Evolutionary conservation across 192 early-diverging fungal species (phyloP).

Genomic region (Backusella macrospora): DNA sequence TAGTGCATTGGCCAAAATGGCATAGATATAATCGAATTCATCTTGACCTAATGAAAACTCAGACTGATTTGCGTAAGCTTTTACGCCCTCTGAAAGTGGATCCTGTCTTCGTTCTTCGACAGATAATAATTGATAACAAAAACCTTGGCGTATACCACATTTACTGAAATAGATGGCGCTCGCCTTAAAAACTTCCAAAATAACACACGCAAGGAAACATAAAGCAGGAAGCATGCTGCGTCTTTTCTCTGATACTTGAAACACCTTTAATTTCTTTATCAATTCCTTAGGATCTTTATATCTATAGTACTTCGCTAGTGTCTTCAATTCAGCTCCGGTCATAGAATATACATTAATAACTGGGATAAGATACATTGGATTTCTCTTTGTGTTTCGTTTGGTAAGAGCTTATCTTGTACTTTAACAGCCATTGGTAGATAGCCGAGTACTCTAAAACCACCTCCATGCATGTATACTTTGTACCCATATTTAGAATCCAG

Average conservation of each 20-base stretch:
- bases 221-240: constrained; percentile 54
- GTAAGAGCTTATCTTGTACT: constrained; percentile 30
- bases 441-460: constrained; percentile 56
- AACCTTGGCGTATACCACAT: constrained; percentile 59
- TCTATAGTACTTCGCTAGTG: constrained; percentile 43
- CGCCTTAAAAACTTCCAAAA: constrained; percentile 45
- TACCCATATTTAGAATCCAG: constrained; percentile 39
- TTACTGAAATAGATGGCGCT: constrained; percentile 53
- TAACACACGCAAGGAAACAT: constrained; percentile 47
- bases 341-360: constrained; percentile 59
- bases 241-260: constrained; percentile 54
- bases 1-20: constrained; percentile 28
- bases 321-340: constrained; percentile 40
- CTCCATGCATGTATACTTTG: constrained; percentile 53
- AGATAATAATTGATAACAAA: constrained; percentile 51
- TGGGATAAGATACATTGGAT: constrained; percentile 47
- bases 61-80: constrained; percentile 39
- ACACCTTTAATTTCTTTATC: constrained; percentile 37
- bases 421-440: constrained; percentile 54
- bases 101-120: constrained; percentile 45
- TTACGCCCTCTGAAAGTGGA: constrained; percentile 47
- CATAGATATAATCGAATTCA: constrained; percentile 34
- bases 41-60: constrained; percentile 31
- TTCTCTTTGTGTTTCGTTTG: constrained; percentile 21
- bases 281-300: constrained; percentile 32